Conservation (phyloP, 2,329 filamentous ascomycete genomes). For the Colletotrichum sp. region DNA sequence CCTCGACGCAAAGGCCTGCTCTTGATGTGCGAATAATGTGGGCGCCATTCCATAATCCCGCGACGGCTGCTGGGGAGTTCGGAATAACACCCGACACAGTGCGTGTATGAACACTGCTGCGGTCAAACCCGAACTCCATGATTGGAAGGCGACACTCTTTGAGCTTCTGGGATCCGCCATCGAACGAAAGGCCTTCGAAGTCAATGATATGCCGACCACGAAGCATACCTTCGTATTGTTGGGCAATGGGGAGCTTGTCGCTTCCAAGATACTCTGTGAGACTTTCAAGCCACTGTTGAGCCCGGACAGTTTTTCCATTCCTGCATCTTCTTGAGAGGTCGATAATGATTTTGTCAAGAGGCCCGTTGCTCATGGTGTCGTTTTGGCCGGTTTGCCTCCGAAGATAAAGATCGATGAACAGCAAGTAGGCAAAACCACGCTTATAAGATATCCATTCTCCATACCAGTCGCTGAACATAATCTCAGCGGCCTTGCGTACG, state of each 20-base stretch:
- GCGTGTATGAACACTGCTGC: not conserved
- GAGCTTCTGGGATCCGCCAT: not conserved
- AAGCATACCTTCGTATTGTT: not conserved
- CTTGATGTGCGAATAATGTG: not conserved
- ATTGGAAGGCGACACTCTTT: not conserved
- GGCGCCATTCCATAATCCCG: not conserved
- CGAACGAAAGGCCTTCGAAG: not conserved
- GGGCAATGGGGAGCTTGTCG: not conserved
- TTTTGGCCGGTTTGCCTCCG: not conserved
- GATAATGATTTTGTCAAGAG: not conserved
- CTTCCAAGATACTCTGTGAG: not conserved
- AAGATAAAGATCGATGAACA: not conserved
- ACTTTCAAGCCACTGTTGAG: not conserved
- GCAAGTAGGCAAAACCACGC: not conserved
- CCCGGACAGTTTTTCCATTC: not conserved
- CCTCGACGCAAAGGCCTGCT: not conserved
- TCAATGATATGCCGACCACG: not conserved
- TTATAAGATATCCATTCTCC: constrained; percentile 14
- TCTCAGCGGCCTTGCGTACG: constrained; percentile 1
- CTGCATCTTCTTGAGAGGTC: not conserved
- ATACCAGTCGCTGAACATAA: constrained; percentile 19
- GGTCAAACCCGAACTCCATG: not conserved
- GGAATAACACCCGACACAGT: not conserved
- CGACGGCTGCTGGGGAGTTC: not conserved
- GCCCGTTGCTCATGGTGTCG: not conserved